A percentile compares a stretch with the other conserved stretches of the same genome.
Conservation (phyloP, 768 basidiomycete genomes). For the Roridomyces roridus region DNA sequence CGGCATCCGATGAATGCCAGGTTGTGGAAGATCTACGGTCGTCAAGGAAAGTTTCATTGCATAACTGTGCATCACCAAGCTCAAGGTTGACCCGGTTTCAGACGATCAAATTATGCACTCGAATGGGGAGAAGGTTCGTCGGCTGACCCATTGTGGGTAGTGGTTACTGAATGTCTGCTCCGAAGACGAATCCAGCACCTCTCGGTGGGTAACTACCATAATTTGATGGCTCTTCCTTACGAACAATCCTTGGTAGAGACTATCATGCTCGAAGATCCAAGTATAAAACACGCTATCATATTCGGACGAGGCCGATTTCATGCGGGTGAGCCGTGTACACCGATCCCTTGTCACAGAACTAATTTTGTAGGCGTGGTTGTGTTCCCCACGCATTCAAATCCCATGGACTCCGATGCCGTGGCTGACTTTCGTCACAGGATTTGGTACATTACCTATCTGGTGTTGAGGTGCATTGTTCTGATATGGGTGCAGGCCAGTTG, state of each 20-base stretch:
- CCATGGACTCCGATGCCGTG: constrained; percentile 26
- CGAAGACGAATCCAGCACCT: constrained; percentile 41
- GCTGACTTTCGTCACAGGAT: constrained; percentile 33
- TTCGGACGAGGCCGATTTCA: constrained; percentile 42
- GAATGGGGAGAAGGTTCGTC: constrained; percentile 42
- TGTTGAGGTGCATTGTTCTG: no score
- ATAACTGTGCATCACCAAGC: no score
- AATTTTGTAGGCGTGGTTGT: constrained; percentile 45
- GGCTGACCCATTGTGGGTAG: background rate
- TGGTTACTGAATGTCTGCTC: background rate
- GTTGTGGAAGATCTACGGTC: constrained; percentile 31
- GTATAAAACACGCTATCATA: constrained; percentile 34
- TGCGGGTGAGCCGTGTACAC: no score
- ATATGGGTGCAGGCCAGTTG: constrained; percentile 25
- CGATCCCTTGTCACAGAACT: no score
- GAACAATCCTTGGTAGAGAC: constrained; percentile 33
- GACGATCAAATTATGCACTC: constrained; percentile 50
- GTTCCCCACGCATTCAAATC: constrained; percentile 37
- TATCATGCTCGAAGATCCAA: constrained; percentile 36
- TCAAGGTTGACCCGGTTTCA: no score
- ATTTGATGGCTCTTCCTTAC: no score
- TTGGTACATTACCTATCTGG: constrained; percentile 4
- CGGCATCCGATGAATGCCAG: constrained; percentile 39
- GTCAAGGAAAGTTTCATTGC: background rate
- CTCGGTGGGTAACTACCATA: constrained; percentile 35